Base-by-base conservation (phyloP, 805 yeast species). In the Starmerella geochares region DNA sequence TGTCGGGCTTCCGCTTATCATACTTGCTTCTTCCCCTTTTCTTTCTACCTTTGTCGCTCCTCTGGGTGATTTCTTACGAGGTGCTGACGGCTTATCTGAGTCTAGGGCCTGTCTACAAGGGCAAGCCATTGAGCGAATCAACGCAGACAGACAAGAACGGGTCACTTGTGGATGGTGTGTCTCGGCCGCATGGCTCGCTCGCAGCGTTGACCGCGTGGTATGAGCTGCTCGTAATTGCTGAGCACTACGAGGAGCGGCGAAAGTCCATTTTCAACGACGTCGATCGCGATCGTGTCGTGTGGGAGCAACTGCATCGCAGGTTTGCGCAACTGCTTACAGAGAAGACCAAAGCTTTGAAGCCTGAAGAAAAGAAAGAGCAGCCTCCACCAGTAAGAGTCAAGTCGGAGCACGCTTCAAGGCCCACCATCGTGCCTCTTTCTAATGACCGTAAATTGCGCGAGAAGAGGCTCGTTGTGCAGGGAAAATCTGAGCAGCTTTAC, bases 121-220 rank as follows among this genome's bases (percentile, higher is more conserved):
- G 66, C 11, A 54, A 55, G 25, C 56, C 51, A 10, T 19, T 56
- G 3, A 48, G 54, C 37, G 46, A 46, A 6, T 4, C 38, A 49
- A 23, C 52, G 61, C 31, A 51, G 14, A 59, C 71, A 6, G 65
- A 63, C 52, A 61, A 61, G 9, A 69, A 69, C 37, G 68, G 63
- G n/a, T 62, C 72, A 8, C 55, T 70, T 32, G 53, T 69, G 3
- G 54, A 65, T 5, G 74, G 74, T 1, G 54, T 71, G 29, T 39
- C 56, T 5, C 52, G 58, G 14, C n/a, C 37, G 3, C 51, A 51
- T 10, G 48, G 36, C 9, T 58, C 60, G 1, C 54, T 65, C 9
- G 58, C 67, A 4, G 55, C 61, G 40, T 51, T 65, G 8, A 54
- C 60, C 17, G 73, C 74, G 0, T 70, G 67, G 60, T 61, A 65